Percentiles rank a stretch among this genome's conserved stretches.
Evolutionary conservation across 176 grass and related monocot species (phyloP).

Genomic region (Stipa capillata): DNA sequence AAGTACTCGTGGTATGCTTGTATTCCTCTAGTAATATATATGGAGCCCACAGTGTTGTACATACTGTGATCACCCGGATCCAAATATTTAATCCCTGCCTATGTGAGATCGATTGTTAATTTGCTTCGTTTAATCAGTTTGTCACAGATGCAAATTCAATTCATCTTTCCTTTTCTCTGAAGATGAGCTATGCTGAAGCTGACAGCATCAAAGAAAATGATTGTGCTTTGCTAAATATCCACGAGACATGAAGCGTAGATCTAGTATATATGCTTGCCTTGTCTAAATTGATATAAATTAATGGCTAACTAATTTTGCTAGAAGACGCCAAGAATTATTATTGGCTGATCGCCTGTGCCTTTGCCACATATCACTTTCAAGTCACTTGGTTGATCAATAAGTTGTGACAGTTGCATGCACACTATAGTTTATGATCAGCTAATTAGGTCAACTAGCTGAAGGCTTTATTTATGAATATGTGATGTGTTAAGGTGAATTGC

Average conservation of each 20-base stretch:
- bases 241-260: background rate
- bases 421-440: conserved; percentile 15
- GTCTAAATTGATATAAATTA: background rate
- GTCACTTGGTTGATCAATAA: conserved; percentile 12
- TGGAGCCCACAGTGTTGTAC: background rate
- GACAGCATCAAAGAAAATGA: background rate
- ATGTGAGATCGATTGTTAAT: background rate
- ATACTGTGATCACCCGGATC: background rate
- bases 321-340: background rate
- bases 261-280: background rate
- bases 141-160: background rate
- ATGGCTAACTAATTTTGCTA: background rate
- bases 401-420: background rate
- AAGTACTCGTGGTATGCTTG: background rate
- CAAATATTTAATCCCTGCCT: background rate
- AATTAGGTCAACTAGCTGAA: conserved; percentile 2
- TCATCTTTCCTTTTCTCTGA: background rate
- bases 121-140: background rate
- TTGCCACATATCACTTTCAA: conserved; percentile 3
- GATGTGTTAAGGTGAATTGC: background rate
- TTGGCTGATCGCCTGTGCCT: background rate
- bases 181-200: background rate
- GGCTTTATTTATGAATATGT: background rate
- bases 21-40: too few species aligned
- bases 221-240: background rate